Base-by-base conservation (phyloP, 2,329 filamentous ascomycete genomes). In the Botrytis hyacinthi region DNA sequence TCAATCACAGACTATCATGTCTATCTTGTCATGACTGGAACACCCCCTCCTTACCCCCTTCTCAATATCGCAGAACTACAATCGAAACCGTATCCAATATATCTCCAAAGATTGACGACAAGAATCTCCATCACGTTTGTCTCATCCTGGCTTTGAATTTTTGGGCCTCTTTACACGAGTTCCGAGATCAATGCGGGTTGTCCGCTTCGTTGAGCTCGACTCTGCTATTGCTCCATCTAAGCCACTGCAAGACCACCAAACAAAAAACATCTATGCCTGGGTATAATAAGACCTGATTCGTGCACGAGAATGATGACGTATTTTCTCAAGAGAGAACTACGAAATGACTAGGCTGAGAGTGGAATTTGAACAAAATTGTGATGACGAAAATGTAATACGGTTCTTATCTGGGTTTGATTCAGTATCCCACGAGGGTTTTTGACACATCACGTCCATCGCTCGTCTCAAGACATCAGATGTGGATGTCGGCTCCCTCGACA, bases 371-470 rank as follows among this genome's bases (percentile, higher is more conserved):
- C 3, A 51, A 2, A 14, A n/a, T 6, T 3, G 26, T 8, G 22
- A 62, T 63, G 10, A 32, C n/a, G n/a, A 74, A 18, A 8, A n/a
- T 16, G 8, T 32, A 20, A 14, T 12, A 51, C 46, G 16, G 1
- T 10, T 73, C 7, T 32, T 81, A 44, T 87, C 85, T 1, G 85
- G 87, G 75, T 87, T 87, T 72, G 85, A 87, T 70, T 79, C 87
- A 9, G 71, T 88, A 26, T 86, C 84, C 4, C 71, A 82, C 22
- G 78, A 83, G 51, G 85, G 83, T 0, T 86, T 82, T 75, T 66
- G 4, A 73, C 80, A 2, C 80, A 84, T 66, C 4, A 67, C 0
- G 79, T 86, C 18, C 81, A 83, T 5, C 73, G 72, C 0, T 86
- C 85, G 0, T 80, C 86, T 16, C 84, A 86, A 74, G 82, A 82